phyloP scores from a whole-genome alignment of 73 alveolate species.

The Paramecium tetraurelia region DNA sequence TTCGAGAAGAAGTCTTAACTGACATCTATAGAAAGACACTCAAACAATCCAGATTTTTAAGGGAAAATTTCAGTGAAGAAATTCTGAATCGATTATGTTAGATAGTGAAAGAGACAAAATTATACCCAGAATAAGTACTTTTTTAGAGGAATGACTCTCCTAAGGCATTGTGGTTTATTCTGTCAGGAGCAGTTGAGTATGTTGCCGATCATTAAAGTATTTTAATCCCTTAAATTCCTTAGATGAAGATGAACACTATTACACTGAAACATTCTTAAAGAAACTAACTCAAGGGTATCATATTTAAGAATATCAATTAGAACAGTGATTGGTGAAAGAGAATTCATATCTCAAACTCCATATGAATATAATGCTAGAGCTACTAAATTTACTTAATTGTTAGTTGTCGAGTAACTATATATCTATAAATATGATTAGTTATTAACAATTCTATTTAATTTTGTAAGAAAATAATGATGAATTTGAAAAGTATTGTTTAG shows the following conservation, averaged over 20 bases:
- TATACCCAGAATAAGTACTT: neutral
- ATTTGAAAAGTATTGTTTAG: neutral
- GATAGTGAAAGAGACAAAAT: neutral
- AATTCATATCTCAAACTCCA: slow-evolving; percentile 2
- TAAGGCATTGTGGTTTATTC: neutral
- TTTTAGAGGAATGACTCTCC: slow-evolving; percentile 27
- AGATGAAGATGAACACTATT: slow-evolving; percentile 26
- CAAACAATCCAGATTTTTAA: slow-evolving; percentile 13
- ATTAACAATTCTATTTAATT: neutral
- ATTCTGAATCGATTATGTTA: neutral
- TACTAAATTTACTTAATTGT: neutral
- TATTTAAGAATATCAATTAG: neutral
- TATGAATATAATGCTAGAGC: slow-evolving; percentile 50
- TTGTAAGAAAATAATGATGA: neutral
- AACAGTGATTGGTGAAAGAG: slow-evolving; percentile 37
- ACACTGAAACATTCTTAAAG: neutral
- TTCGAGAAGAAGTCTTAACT: slow-evolving; percentile 7
- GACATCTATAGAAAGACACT: neutral
- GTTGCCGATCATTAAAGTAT: slow-evolving; percentile 41
- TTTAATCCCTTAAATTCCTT: neutral
- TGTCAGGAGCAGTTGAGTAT: slow-evolving; percentile 13
- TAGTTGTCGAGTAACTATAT: neutral
- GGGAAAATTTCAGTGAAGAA: slow-evolving; percentile 4
- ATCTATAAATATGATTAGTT: neutral
- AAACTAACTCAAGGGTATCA: neutral